These are phyloP conservation scores for Colletotrichum australisinense DNA, from an alignment of 2,329 filamentous ascomycete genomes.

Conservation along the genomic window DNA sequence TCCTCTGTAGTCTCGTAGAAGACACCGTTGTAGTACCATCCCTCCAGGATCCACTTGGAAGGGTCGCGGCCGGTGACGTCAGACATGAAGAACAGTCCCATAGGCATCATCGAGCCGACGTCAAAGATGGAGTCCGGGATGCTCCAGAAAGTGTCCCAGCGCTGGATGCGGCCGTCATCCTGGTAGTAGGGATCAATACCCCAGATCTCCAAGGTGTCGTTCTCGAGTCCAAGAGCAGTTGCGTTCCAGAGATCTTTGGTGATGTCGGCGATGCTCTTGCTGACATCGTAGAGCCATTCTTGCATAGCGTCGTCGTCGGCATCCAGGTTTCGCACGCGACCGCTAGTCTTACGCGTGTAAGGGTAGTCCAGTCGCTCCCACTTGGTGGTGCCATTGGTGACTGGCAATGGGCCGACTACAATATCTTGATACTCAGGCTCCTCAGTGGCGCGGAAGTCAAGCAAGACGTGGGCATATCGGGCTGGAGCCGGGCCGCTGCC, in stretches of 20 bases:
- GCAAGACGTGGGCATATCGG: conserved; percentile 56
- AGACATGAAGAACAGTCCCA: conserved; percentile 54
- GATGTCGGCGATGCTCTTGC: conserved; percentile 46
- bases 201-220: conserved; percentile 54
- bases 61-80: conserved; percentile 64
- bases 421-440: conserved; percentile 55
- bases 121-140: conserved; percentile 52
- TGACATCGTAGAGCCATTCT: conserved; percentile 49
- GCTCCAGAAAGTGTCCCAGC: conserved; percentile 61
- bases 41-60: conserved; percentile 59
- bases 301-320: conserved; percentile 47
- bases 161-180: conserved; percentile 52
- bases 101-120: conserved; percentile 55
- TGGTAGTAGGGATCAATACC: conserved; percentile 57
- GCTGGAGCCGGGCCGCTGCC: conserved; percentile 46
- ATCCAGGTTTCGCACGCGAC: conserved; percentile 52
- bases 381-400: conserved; percentile 50
- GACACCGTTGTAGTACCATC: conserved; percentile 66
- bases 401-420: conserved; percentile 60
- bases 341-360: conserved; percentile 52
- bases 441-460: conserved; percentile 53
- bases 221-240: conserved; percentile 47
- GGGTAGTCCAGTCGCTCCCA: conserved; percentile 54
- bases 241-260: conserved; percentile 57
- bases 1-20: conserved; percentile 62